phyloP scores from a whole-genome alignment of 192 early-diverging fungal species.

The Linnemannia zychae region DNA sequence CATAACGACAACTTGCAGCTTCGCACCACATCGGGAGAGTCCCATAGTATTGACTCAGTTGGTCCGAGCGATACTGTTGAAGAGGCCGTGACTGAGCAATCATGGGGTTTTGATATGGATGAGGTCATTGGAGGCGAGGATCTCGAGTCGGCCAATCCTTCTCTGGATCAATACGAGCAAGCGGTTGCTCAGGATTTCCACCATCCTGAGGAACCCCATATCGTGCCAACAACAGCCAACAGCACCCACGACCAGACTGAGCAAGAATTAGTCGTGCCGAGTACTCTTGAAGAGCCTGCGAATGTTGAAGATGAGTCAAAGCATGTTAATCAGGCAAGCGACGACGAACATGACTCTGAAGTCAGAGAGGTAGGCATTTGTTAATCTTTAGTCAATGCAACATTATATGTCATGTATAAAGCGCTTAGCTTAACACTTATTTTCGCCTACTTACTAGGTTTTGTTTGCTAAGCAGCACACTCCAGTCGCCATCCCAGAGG shows the following conservation, averaged over 20 bases:
- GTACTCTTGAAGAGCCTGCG: not conserved
- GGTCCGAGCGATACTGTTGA: not conserved
- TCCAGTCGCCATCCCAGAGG: not conserved
- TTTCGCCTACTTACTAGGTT: not conserved
- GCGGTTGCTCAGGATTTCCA: not conserved
- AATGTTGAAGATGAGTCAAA: not conserved
- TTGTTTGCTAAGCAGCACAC: not conserved
- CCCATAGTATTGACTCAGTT: not conserved
- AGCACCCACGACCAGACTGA: not conserved
- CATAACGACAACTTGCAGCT: not conserved
- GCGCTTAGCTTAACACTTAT: not conserved
- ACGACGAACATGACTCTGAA: conserved; percentile 47
- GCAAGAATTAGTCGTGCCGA: not conserved
- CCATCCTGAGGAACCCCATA: not conserved
- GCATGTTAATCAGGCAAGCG: conserved; percentile 6
- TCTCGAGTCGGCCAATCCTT: not conserved
- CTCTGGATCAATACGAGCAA: not conserved
- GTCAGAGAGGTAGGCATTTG: conserved; percentile 27
- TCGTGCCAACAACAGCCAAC: not conserved
- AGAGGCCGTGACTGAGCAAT: conserved; percentile 7
- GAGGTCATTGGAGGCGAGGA: conserved; percentile 4
- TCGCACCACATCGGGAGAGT: not conserved
- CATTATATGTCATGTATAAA: not conserved
- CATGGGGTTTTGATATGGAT: conserved; percentile 45
- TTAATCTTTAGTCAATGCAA: no score